phyloP scores from a whole-genome alignment of 228 moss, liverwort and hornwort genomes.

The Sphagnum magellanicum region DNA sequence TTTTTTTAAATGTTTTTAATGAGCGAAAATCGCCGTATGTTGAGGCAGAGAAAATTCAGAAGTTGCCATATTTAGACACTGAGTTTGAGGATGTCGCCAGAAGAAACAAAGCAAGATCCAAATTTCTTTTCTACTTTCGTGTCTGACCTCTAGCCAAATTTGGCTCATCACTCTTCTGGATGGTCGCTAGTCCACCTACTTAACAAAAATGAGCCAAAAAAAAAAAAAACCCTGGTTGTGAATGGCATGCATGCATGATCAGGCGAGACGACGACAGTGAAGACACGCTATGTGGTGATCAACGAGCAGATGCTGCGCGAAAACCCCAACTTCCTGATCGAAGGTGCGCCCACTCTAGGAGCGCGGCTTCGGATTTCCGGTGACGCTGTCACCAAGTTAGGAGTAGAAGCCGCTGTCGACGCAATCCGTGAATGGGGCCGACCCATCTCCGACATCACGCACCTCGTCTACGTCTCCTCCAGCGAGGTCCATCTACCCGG shows the following conservation, averaged over 20 bases:
- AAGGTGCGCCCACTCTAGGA: conserved; percentile 63
- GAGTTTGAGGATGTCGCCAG: too few species aligned
- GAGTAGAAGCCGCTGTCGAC: conserved; percentile 59
- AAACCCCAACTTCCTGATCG: conserved; percentile 65
- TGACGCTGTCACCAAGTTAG: conserved; percentile 82
- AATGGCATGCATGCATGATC: background rate
- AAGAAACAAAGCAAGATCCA: too few species aligned
- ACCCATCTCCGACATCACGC: conserved; percentile 53
- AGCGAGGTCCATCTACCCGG: conserved; percentile 91
- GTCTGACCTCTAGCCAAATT: too few species aligned
- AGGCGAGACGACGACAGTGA: conserved; percentile 92
- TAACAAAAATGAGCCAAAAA: too few species aligned
- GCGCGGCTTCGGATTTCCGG: conserved; percentile 69
- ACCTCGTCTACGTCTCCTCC: conserved; percentile 87
- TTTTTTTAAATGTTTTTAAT: too few species aligned
- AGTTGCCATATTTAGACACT: too few species aligned
- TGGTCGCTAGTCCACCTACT: too few species aligned
- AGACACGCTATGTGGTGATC: conserved; percentile 82
- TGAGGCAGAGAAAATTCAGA: too few species aligned
- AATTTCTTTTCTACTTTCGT: too few species aligned
- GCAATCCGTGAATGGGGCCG: conserved; percentile 85
- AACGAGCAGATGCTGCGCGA: conserved; percentile 58
- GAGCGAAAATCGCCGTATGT: too few species aligned
- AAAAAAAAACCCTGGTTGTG: too few species aligned
- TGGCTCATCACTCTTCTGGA: too few species aligned